Percentiles rank a stretch among this genome's conserved stretches.
Evolutionary conservation across 805 yeast species (phyloP).

Genomic region (Candida maesae): DNA sequence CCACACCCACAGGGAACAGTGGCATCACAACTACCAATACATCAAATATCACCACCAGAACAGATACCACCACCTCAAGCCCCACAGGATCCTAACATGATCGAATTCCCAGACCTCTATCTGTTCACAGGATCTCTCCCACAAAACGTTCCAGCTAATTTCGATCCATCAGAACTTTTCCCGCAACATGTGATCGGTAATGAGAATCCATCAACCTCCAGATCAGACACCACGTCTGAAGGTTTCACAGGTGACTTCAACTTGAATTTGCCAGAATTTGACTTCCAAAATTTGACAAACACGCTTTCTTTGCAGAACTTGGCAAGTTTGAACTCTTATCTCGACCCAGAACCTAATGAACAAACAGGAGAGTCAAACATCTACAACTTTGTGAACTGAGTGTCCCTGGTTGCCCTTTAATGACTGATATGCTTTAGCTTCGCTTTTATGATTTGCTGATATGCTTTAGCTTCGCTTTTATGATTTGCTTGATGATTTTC

Average conservation of each 20-base stretch:
- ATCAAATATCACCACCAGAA: not conserved
- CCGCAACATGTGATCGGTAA: constrained; percentile 10
- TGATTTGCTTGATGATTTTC: no score
- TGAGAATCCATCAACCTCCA: constrained; percentile 6
- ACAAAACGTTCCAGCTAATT: constrained; percentile 13
- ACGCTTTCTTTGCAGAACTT: constrained; percentile 23
- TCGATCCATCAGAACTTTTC: constrained; percentile 28
- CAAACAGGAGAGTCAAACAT: not conserved
- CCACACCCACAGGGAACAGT: not conserved
- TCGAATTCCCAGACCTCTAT: constrained; percentile 29
- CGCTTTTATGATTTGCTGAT: no score
- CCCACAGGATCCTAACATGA: constrained; percentile 2
- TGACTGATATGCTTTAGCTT: no score
- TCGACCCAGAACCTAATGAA: not conserved
- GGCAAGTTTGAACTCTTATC: constrained; percentile 21
- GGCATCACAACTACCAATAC: not conserved
- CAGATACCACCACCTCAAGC: constrained; percentile 1
- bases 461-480: no score
- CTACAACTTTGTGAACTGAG: not conserved
- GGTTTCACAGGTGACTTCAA: constrained; percentile 21
- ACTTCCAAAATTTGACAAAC: constrained; percentile 22
- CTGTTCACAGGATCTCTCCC: constrained; percentile 27
- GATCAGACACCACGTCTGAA: constrained; percentile 19
- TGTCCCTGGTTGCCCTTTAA: no score
- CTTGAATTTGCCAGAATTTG: constrained; percentile 26